Evolutionary conservation across 2,329 filamentous ascomycete genomes (phyloP).

Genomic region (Fusarium guadeloupense): DNA sequence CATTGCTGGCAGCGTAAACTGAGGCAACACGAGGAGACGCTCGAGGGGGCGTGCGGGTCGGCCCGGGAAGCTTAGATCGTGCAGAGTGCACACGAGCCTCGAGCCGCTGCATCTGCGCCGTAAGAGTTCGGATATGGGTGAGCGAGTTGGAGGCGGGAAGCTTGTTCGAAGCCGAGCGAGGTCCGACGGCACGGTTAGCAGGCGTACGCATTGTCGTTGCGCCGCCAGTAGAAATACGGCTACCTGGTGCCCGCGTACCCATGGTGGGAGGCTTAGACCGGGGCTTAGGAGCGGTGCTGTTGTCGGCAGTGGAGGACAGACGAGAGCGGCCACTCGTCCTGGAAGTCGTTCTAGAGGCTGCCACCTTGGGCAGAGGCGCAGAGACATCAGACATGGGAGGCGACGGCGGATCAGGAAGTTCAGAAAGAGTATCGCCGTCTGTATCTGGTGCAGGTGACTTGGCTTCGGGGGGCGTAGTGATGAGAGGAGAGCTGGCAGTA

Average conservation of each 20-base stretch:
- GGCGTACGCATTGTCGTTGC: constrained; percentile 61
- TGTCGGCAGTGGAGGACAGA: constrained; percentile 61
- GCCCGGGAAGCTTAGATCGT: constrained; percentile 88
- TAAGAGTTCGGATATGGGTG: constrained; percentile 90
- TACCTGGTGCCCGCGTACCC: constrained; percentile 48
- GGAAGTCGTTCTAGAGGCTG: constrained; percentile 47
- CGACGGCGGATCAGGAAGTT: constrained; percentile 85
- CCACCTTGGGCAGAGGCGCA: constrained; percentile 62
- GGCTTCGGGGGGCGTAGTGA: constrained; percentile 81
- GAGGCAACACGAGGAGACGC: constrained; percentile 73
- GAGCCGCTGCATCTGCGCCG: constrained; percentile 95
- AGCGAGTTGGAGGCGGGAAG: constrained; percentile 75
- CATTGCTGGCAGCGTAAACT: constrained; percentile 49
- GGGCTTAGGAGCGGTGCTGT: constrained; percentile 65
- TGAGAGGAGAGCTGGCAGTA: constrained; percentile 90
- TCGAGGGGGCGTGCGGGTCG: constrained; percentile 78
- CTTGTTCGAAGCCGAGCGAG: constrained; percentile 61
- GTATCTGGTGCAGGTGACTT: constrained; percentile 66
- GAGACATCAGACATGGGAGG: constrained; percentile 92
- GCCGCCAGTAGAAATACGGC: constrained; percentile 57
- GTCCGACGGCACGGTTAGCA: constrained; percentile 61
- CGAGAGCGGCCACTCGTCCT: constrained; percentile 52
- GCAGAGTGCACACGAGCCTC: constrained; percentile 93
- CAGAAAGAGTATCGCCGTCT: constrained; percentile 66
- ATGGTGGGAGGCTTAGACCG: constrained; percentile 58